These are phyloP conservation scores for Magnusiomyces paraingens DNA, from an alignment of 1,139 yeast species.

Conservation along the genomic window DNA sequence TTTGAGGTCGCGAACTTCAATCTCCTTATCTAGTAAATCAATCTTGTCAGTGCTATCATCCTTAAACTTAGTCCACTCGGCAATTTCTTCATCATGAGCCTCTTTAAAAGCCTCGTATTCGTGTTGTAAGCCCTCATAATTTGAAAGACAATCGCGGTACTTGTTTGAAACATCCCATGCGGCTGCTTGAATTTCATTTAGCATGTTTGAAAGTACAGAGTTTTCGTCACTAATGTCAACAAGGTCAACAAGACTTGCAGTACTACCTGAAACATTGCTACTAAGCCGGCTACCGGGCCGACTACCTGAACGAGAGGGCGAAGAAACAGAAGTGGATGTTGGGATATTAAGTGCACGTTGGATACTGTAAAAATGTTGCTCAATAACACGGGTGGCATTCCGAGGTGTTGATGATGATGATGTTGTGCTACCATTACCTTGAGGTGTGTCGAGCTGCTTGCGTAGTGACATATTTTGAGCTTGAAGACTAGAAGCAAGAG, in stretches of 20 bases:
- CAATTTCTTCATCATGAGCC: not conserved
- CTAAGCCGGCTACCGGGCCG: too few relatives aligned
- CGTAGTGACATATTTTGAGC: not conserved
- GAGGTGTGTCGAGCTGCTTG: not conserved
- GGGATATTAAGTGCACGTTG: too few relatives aligned
- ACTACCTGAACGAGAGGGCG: too few relatives aligned
- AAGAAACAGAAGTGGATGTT: too few relatives aligned
- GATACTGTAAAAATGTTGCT: too few relatives aligned
- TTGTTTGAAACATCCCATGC: slow-evolving; percentile 1
- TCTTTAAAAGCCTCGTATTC: not conserved
- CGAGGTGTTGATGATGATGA: too few relatives aligned
- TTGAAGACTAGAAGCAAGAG: not conserved
- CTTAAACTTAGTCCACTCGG: not conserved
- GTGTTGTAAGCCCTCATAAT: not conserved
- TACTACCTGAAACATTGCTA: too few relatives aligned
- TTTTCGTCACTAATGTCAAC: not conserved
- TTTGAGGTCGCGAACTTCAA: too few relatives aligned
- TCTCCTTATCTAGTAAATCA: not conserved
- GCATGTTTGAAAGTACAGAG: not conserved
- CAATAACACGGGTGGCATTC: too few relatives aligned
- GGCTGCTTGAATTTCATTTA: slow-evolving; percentile 2
- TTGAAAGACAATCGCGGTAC: not conserved
- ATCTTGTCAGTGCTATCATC: not conserved
- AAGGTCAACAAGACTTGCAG: too few relatives aligned
- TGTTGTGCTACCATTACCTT: not conserved